phyloP scores from a whole-genome alignment of 2,329 filamentous ascomycete species.

The Cercospora brassicicola region DNA sequence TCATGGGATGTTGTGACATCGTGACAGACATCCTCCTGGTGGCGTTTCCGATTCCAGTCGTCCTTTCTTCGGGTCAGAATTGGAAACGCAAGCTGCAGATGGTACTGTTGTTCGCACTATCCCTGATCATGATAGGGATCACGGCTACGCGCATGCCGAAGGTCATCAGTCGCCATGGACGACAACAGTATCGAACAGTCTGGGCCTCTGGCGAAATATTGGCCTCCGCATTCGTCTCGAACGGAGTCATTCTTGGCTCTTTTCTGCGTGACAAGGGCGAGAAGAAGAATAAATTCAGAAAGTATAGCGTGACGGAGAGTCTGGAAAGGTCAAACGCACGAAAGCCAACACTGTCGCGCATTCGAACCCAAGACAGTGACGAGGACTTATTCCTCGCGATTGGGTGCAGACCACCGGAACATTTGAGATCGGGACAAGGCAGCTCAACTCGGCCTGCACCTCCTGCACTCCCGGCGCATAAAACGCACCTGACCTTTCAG shows the following conservation, averaged over 20 bases:
- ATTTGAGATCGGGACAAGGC: conserved; percentile 42
- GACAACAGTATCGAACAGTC: conserved; percentile 84
- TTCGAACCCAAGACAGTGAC: conserved; percentile 81
- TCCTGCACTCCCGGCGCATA: conserved; percentile 42
- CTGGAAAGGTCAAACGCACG: conserved; percentile 58
- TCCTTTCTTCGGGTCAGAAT: conserved; percentile 74
- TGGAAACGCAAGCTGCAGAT: conserved; percentile 77
- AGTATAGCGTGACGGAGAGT: conserved; percentile 53
- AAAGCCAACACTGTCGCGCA: conserved; percentile 61
- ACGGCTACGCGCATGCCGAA: conserved; percentile 79
- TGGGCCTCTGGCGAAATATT: conserved; percentile 88
- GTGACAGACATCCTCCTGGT: conserved; percentile 86
- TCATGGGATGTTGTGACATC: conserved; percentile 86
- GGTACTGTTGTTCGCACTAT: conserved; percentile 77
- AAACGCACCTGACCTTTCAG: not conserved
- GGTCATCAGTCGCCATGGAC: conserved; percentile 68
- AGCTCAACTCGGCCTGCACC: conserved; percentile 42
- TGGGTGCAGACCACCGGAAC: conserved; percentile 65
- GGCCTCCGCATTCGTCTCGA: conserved; percentile 82
- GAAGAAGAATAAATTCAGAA: conserved; percentile 82
- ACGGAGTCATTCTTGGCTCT: conserved; percentile 84
- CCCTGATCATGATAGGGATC: conserved; percentile 74
- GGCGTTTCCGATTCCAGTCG: conserved; percentile 84
- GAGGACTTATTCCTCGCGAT: conserved; percentile 82
- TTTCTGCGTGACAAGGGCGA: conserved; percentile 87